These are phyloP conservation scores for Rhynchospora breviuscula DNA, from an alignment of 176 grass and related monocot species.

Conservation along the genomic window DNA sequence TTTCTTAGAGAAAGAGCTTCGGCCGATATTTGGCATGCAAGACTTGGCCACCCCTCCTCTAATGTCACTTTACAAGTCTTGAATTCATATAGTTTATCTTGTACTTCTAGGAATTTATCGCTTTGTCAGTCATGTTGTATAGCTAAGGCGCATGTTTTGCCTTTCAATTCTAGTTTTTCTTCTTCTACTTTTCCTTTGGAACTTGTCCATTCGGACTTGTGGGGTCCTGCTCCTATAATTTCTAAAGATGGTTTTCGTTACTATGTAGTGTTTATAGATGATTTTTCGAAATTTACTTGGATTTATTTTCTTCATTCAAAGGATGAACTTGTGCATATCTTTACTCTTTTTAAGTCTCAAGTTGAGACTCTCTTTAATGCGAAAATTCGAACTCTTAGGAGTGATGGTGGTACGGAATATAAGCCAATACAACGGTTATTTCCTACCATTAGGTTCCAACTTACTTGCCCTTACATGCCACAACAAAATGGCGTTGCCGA, in stretches of 20 bases:
- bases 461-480: not conserved
- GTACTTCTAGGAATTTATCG: not conserved
- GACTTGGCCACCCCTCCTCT: not conserved
- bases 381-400: not conserved
- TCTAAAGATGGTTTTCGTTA: not conserved
- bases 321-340: not conserved
- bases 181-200: not conserved
- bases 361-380: not conserved
- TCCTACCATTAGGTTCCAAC: not conserved
- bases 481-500: not conserved
- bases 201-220: not conserved
- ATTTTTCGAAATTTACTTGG: not conserved
- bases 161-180: not conserved
- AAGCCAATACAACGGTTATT: not conserved
- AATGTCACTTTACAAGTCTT: not conserved
- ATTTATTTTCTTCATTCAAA: not conserved
- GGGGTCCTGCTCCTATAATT: not conserved
- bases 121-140: not conserved
- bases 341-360: not conserved
- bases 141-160: not conserved
- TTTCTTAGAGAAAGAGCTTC: not conserved
- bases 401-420: not conserved
- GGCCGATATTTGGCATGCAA: not conserved
- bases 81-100: not conserved
- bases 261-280: not conserved